Evolutionary conservation across 129 eudicot species (phyloP).

Genomic region (Heracleum sosnowskyi): DNA sequence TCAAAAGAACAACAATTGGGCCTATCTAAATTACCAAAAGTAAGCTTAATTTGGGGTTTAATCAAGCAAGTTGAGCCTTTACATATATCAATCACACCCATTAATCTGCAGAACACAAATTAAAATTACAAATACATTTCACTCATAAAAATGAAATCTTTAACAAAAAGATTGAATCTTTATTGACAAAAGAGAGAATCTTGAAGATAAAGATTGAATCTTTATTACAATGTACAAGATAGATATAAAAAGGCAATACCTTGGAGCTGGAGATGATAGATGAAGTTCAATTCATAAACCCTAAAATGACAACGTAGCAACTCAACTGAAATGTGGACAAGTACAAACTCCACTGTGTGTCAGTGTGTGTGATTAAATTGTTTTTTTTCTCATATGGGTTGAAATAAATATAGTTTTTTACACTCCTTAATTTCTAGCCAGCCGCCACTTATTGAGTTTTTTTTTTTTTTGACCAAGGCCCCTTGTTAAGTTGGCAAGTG

Average conservation of each 20-base stretch:
- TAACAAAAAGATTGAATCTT: neutral
- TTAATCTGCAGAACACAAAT: conserved; percentile 23
- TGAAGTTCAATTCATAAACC: neutral
- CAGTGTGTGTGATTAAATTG: too few relatives aligned
- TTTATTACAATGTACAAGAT: neutral
- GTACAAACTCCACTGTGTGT: too few relatives aligned
- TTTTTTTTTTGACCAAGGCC: too few relatives aligned
- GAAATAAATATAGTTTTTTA: too few relatives aligned
- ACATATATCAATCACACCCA: conserved; percentile 53
- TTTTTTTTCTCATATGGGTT: too few relatives aligned
- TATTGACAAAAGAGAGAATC: neutral
- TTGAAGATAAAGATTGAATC: neutral
- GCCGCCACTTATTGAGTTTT: too few relatives aligned
- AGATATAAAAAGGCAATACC: neutral
- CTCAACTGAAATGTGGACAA: too few relatives aligned
- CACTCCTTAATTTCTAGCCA: too few relatives aligned
- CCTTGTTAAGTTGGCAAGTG: too few relatives aligned
- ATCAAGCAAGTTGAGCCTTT: conserved; percentile 47
- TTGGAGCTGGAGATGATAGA: neutral
- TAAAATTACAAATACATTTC: neutral
- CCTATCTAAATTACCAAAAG: conserved; percentile 15
- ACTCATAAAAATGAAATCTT: neutral
- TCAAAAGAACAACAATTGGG: conserved; percentile 22
- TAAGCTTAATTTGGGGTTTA: conserved; percentile 21
- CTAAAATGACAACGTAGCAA: neutral